These are phyloP conservation scores for Apiospora kogelbergensis DNA, from an alignment of 2,329 filamentous ascomycete species.

Conservation along the genomic window DNA sequence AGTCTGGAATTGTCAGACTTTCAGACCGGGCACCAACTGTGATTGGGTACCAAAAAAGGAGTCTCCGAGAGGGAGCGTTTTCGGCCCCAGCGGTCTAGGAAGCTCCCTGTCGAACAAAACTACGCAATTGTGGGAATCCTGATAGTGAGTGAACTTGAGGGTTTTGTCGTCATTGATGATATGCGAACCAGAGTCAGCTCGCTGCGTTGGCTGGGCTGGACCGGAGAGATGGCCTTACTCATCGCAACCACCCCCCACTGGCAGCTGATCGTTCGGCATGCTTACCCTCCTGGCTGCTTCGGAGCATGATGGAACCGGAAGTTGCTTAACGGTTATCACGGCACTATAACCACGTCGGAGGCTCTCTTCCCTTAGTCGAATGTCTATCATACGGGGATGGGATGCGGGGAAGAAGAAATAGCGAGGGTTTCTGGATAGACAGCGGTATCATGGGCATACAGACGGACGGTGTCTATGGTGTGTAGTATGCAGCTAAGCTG, in stretches of 20 bases:
- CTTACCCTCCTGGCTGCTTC: not conserved
- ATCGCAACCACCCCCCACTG: not conserved
- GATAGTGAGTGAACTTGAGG: not conserved
- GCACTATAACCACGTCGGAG: not conserved
- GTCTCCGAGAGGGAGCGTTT: not conserved
- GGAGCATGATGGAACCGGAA: not conserved
- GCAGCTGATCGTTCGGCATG: not conserved
- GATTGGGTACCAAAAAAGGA: conserved; percentile 1
- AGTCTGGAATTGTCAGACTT: not conserved
- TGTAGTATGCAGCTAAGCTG: not conserved
- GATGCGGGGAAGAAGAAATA: not conserved
- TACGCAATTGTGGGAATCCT: not conserved
- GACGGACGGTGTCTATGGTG: not conserved
- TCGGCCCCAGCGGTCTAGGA: not conserved
- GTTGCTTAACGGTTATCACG: not conserved
- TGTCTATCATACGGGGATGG: conserved; percentile 1
- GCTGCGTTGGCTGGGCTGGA: not conserved
- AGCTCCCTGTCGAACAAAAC: not conserved
- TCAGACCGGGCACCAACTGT: not conserved
- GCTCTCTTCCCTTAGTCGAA: not conserved
- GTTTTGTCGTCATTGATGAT: not conserved
- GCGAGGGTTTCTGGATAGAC: not conserved
- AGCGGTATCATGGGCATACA: not conserved
- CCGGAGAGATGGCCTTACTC: not conserved
- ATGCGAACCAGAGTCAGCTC: not conserved